phyloP scores from a whole-genome alignment of 2,329 filamentous ascomycete species.

The Aureobasidium sp. region DNA sequence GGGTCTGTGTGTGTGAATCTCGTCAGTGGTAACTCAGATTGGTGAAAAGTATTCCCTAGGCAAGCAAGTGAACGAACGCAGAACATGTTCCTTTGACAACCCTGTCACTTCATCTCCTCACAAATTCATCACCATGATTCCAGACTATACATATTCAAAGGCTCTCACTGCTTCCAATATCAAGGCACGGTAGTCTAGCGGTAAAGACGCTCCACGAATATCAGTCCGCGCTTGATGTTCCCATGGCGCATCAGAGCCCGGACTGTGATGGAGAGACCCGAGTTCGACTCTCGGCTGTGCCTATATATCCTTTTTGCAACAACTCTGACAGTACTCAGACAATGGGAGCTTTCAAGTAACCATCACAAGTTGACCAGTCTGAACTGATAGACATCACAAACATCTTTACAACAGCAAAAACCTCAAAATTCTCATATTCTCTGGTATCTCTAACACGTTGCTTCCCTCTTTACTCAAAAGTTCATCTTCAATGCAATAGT shows the following conservation, averaged over 20 bases:
- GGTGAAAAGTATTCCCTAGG: too few relatives aligned
- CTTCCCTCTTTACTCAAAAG: conserved; percentile 40
- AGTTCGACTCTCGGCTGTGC: background rate
- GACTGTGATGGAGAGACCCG: background rate
- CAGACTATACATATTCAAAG: background rate
- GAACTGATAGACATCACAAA: background rate
- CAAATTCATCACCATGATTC: background rate
- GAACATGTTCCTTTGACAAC: too few relatives aligned
- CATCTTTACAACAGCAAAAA: background rate
- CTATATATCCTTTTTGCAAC: background rate
- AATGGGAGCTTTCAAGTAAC: too few relatives aligned
- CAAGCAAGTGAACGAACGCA: too few relatives aligned
- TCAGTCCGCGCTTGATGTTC: background rate
- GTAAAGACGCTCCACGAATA: background rate
- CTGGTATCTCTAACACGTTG: background rate
- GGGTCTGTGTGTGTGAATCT: too few relatives aligned
- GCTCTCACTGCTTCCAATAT: background rate
- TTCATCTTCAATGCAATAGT: conserved; percentile 93
- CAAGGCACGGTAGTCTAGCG: background rate
- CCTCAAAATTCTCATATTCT: background rate
- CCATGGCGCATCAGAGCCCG: background rate
- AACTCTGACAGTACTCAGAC: too few relatives aligned
- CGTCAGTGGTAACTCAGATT: too few relatives aligned
- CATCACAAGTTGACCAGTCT: too few relatives aligned
- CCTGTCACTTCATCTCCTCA: background rate